Conservation (phyloP, 768 basidiomycete genomes). For the Tulasnella sp. region DNA sequence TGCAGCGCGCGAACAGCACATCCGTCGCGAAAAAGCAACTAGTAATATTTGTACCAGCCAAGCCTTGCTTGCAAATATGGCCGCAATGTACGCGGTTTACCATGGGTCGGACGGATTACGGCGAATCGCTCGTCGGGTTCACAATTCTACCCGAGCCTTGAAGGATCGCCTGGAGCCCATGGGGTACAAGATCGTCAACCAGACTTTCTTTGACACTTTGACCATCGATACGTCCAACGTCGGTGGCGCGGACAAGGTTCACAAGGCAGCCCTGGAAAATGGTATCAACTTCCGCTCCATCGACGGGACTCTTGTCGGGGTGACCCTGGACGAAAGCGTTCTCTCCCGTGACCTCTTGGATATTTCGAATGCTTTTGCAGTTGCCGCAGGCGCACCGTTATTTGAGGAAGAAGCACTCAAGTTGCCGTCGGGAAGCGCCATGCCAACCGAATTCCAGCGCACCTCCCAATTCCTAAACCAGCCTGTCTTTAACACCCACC, state of each 20-base stretch:
- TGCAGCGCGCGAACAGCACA: slow-evolving; percentile 89
- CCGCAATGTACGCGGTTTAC: slow-evolving; percentile 97
- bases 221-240: slow-evolving; percentile 48
- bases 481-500: slow-evolving; percentile 91
- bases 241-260: slow-evolving; percentile 54
- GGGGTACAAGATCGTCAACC: slow-evolving; percentile 66
- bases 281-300: slow-evolving; percentile 81
- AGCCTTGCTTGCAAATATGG: slow-evolving; percentile 97
- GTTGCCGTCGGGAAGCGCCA: slow-evolving; percentile 31
- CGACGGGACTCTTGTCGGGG: slow-evolving; percentile 66
- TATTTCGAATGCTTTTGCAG: slow-evolving; percentile 74
- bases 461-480: slow-evolving; percentile 70
- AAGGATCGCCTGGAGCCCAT: slow-evolving; percentile 55
- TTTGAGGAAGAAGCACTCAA: slow-evolving; percentile 26
- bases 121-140: slow-evolving; percentile 85
- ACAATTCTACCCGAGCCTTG: slow-evolving; percentile 74
- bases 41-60: slow-evolving; percentile 98
- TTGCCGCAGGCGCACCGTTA: slow-evolving; percentile 46
- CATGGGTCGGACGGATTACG: slow-evolving; percentile 84
- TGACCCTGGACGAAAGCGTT: slow-evolving; percentile 90
- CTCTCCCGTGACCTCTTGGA: slow-evolving; percentile 63
- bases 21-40: slow-evolving; percentile 95
- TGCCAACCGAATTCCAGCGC: slow-evolving; percentile 52
- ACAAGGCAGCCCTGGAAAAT: slow-evolving; percentile 51
- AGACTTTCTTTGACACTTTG: slow-evolving; percentile 84